These are phyloP conservation scores for Pseudogymnoascus sp. DNA, from an alignment of 2,329 filamentous ascomycete species.

Conservation along the genomic window DNA sequence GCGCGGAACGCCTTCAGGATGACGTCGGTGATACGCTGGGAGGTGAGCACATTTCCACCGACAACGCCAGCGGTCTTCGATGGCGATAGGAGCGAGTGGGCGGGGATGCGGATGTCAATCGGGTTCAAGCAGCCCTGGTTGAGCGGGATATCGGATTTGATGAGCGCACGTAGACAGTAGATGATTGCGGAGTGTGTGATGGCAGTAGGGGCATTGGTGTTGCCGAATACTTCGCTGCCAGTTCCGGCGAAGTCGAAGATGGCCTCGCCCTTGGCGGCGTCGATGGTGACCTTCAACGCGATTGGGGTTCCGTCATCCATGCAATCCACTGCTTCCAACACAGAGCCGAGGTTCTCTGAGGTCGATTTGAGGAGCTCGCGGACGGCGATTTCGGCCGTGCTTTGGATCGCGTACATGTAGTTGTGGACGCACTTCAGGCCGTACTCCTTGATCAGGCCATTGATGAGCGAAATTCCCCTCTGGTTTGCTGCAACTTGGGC, in stretches of 20 bases:
- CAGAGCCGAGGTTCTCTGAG: slow-evolving; percentile 60
- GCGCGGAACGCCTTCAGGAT: slow-evolving; percentile 71
- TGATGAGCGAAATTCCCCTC: slow-evolving; percentile 74
- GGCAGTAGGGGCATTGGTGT: slow-evolving; percentile 71
- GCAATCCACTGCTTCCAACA: slow-evolving; percentile 69
- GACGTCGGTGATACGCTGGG: slow-evolving; percentile 72
- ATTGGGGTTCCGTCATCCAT: slow-evolving; percentile 86
- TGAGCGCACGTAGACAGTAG: slow-evolving; percentile 71
- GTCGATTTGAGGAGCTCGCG: slow-evolving; percentile 66
- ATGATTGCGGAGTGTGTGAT: slow-evolving; percentile 77
- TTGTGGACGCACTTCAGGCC: slow-evolving; percentile 70
- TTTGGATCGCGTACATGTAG: slow-evolving; percentile 78
- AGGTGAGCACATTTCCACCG: slow-evolving; percentile 72
- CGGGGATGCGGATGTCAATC: slow-evolving; percentile 63
- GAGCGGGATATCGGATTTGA: slow-evolving; percentile 72
- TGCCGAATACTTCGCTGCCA: slow-evolving; percentile 69
- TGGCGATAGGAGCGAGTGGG: slow-evolving; percentile 63
- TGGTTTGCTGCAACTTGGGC: slow-evolving; percentile 83
- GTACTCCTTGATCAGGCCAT: slow-evolving; percentile 68
- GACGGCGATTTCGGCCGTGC: slow-evolving; percentile 71
- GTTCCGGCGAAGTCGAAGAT: slow-evolving; percentile 74
- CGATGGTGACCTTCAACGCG: slow-evolving; percentile 65
- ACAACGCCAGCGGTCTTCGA: slow-evolving; percentile 69
- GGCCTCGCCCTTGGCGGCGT: slow-evolving; percentile 66
- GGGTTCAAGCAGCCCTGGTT: slow-evolving; percentile 76